Base-by-base conservation (phyloP, 306 rosid species). In the Chamaecrista fasciculata region DNA sequence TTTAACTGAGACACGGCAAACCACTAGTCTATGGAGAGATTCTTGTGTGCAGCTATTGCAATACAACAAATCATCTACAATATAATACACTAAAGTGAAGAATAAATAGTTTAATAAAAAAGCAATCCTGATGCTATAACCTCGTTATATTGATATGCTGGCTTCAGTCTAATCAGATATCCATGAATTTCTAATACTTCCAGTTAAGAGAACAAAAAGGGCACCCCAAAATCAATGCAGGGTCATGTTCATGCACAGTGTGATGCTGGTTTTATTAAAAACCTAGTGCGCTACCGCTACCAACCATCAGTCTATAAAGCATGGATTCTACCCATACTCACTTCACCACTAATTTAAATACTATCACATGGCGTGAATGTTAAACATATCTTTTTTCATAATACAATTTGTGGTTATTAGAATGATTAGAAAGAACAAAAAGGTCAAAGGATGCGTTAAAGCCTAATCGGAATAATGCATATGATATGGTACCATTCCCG, bases 401-500 rank as follows among this genome's bases (percentile, higher is more conserved):
- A 40, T 33, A 8, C 52, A 25, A 46, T 44, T 25, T 19, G 4
- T 0, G 49, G 49, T 34, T 23, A 53, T 15, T 34, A 46, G 14
- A 16, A 48, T 33, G 12, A 25, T 25, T 14, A 10, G 15, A 11
- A 53, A 24, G 28, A 20, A 11, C 15, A 24, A 25, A 23, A n/a
- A 23, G 23, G 24, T 23, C 24, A 55, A 28, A 28, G 7, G 11
- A 62, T 24, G 20, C 5, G 3, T 37, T 29, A 29, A 19, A 16
- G 21, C 2, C 37, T 29, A 29, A 19, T 12, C 16, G 31, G 3
- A 36, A 51, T 1, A 43, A 59, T 19, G 21, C 46, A 21, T 56
- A 67, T 2, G 23, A 14, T 14, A 23, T 12, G 15, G 7, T 91
- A 91, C 97, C 98, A 93, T 88, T 56, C 98, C 98, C 15, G 95